Percentiles rank a stretch among this genome's conserved stretches.
phyloP scores from a whole-genome alignment of 805 yeast genomes.

The Starmerella roubikii region DNA sequence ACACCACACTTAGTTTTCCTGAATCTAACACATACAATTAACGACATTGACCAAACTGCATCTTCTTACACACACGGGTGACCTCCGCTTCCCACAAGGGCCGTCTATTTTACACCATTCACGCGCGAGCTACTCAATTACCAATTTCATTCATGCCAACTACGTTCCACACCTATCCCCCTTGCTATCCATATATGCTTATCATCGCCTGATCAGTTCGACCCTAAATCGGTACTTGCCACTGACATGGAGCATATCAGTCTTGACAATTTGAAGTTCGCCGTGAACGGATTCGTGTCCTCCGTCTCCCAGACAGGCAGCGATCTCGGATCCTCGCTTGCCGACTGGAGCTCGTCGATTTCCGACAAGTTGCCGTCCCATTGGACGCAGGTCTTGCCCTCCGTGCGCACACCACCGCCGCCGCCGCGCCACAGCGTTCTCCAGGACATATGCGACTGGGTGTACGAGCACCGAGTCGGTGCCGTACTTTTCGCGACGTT shows the following conservation, averaged over 20 bases:
- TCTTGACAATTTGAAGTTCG: slow-evolving; percentile 1
- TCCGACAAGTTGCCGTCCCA: slow-evolving; percentile 1
- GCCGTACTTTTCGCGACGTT: not conserved
- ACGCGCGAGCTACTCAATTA: too few species aligned
- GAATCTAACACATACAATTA: too few species aligned
- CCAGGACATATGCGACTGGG: slow-evolving; percentile 18
- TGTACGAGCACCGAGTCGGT: slow-evolving; percentile 17
- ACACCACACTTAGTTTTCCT: too few species aligned
- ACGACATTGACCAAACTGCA: too few species aligned
- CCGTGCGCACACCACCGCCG: slow-evolving; percentile 15
- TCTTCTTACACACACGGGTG: too few species aligned
- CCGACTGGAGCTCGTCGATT: not conserved
- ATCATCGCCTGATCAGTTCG: too few species aligned
- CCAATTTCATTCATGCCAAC: too few species aligned
- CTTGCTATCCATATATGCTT: too few species aligned
- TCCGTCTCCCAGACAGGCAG: slow-evolving; percentile 9
- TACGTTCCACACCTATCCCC: too few species aligned
- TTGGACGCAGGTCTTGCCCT: not conserved
- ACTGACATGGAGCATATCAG: not conserved
- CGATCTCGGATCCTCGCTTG: slow-evolving; percentile 3
- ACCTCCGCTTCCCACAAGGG: too few species aligned
- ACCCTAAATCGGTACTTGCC: too few species aligned
- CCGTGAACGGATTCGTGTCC: slow-evolving; percentile 14
- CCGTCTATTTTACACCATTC: too few species aligned
- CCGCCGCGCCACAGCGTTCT: slow-evolving; percentile 20